A percentile compares a stretch with the other conserved stretches of the same genome.
Conservation (phyloP, 169 alveolate genomes). For the Theileria sp. region DNA sequence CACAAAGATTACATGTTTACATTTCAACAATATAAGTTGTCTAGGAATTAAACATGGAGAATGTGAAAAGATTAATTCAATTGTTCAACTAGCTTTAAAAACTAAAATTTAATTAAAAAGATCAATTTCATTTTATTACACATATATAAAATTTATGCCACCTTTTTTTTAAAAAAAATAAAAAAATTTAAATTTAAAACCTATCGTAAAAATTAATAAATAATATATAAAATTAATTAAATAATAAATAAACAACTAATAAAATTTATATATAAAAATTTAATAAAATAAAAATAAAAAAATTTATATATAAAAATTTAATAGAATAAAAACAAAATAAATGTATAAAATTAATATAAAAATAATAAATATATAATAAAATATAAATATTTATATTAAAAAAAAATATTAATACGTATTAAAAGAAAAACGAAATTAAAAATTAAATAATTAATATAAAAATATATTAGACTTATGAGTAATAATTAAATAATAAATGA, state of each 20-base stretch:
- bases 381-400: neutral
- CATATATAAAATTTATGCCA: neutral
- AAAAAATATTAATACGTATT: neutral
- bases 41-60: neutral
- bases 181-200: neutral
- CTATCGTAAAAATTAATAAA: too few relatives aligned
- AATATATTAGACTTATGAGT: too few relatives aligned
- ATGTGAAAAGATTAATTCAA: neutral
- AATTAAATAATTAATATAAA: too few relatives aligned
- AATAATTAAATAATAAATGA: too few relatives aligned
- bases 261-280: too few relatives aligned
- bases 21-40: conserved; percentile 2
- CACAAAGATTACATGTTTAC: neutral
- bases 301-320: neutral
- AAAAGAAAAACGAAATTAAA: neutral
- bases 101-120: too few relatives aligned
- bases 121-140: neutral
- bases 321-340: neutral
- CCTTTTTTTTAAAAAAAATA: too few relatives aligned
- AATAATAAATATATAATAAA: neutral
- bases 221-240: too few relatives aligned
- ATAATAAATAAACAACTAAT: too few relatives aligned
- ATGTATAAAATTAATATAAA: neutral
- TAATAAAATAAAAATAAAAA: neutral
- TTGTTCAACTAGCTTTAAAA: neutral